Evolutionary conservation across 805 yeast genomes (phyloP), one percentile per base, ranked within the genome.

Genomic region (Ogataea glucozyma): DNA sequence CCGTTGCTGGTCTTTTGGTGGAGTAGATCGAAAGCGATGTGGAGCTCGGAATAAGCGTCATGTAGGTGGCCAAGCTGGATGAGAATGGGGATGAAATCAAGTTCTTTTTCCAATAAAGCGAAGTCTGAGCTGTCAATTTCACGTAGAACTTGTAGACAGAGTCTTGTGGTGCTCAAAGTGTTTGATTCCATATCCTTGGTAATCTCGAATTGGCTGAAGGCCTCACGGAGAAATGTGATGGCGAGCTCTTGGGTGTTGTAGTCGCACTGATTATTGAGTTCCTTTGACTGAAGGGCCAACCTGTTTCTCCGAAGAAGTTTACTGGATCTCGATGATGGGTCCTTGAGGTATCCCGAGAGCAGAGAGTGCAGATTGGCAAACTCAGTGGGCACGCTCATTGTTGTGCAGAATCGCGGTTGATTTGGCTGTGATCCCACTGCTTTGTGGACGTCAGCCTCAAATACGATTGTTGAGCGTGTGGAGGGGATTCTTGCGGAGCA

Each of bases 71-170:
- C 31, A 4, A 30, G 18, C 9, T 35, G 32, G 4, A 41, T 22
- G 16, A 41, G 37, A 14, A 30, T 17, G 18, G 13, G 17, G 10
- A 23, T 34, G 26, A 37, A 42, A 9, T 31, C 26, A n/a, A 42
- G 23, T 26, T 42, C 46, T 37, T 29, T 22, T n/a, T 21, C 31
- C n/a, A 37, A 19, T 4, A 29, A 7, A 10, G 12, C n/a, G 11
- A 16, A 26, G 14, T 37, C 42, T 12, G 16, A 14, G 12, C 27
- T 38, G 11, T 38, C 38, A 14, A 26, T 22, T 8, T 26, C 27
- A 4, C 41, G 38, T 2, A 51, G 24, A 3, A 40, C 46, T n/a
- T 43, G 32, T 19, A 51, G 43, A 42, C 52, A 51, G 4, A 44
- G 47, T 6, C 26, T 11, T 6, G 43, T 30, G 5, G 48, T 44